These are phyloP conservation scores for Leucocoprinus birnbaumii DNA, from an alignment of 768 basidiomycete genomes.

Conservation along the genomic window DNA sequence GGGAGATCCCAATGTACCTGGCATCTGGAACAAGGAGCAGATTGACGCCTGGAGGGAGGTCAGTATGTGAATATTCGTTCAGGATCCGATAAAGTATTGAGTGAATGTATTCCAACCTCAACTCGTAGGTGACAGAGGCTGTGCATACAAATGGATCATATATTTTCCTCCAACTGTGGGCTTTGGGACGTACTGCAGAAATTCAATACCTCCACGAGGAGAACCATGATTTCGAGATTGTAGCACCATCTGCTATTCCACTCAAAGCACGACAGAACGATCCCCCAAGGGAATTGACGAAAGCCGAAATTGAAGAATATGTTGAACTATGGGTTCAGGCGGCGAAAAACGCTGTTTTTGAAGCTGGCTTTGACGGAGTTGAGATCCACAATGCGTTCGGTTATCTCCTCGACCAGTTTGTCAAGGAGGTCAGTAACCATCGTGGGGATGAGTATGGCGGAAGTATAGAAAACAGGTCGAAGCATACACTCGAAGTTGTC, in stretches of 20 bases:
- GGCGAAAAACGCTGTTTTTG: slow-evolving; percentile 45
- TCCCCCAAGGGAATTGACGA: slow-evolving; percentile 38
- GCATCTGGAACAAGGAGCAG: slow-evolving; percentile 64
- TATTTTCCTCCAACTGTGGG: slow-evolving; percentile 57
- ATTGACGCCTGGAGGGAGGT: slow-evolving; percentile 54
- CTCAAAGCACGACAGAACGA: slow-evolving; percentile 10
- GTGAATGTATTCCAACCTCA: neutral
- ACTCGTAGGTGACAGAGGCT: slow-evolving; percentile 45
- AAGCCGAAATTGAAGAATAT: slow-evolving; percentile 45
- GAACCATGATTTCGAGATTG: slow-evolving; percentile 13
- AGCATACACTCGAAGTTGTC: neutral
- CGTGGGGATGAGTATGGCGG: slow-evolving; percentile 33
- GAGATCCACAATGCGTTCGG: slow-evolving; percentile 39
- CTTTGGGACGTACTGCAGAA: slow-evolving; percentile 40
- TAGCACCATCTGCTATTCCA: slow-evolving; percentile 27
- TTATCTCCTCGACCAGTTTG: slow-evolving; percentile 53
- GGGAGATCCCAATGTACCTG: slow-evolving; percentile 50
- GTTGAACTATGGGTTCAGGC: slow-evolving; percentile 47
- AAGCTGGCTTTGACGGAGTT: slow-evolving; percentile 65
- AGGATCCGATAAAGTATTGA: too few relatives aligned
- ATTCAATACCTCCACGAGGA: slow-evolving; percentile 9
- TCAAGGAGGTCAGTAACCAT: slow-evolving; percentile 54
- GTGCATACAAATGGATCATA: slow-evolving; percentile 29
- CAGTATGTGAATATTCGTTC: neutral
- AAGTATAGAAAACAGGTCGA: neutral